Percentiles rank a stretch among this genome's conserved stretches.
phyloP scores from a whole-genome alignment of 192 early-diverging fungal species.

The Pilaira anomala region DNA sequence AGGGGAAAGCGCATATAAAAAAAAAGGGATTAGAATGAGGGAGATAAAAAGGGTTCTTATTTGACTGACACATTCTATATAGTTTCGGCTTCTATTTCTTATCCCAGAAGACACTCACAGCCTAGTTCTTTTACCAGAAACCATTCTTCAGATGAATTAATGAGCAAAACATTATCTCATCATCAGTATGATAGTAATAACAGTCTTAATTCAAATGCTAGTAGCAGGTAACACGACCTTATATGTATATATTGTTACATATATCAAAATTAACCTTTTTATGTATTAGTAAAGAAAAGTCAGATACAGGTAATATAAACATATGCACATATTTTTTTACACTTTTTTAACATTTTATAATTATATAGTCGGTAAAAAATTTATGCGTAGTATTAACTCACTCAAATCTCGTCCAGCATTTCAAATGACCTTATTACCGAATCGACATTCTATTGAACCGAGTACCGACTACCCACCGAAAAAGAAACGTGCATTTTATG shows the following conservation, averaged over 20 bases:
- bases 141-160: neutral
- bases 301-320: neutral
- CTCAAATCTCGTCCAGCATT: constrained; percentile 9
- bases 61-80: neutral
- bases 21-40: too few species aligned
- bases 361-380: constrained; percentile 3
- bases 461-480: constrained; percentile 4
- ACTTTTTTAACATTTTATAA: too few species aligned
- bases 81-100: neutral
- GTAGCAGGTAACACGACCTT: neutral
- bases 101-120: neutral
- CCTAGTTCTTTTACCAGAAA: neutral
- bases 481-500: neutral
- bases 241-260: neutral
- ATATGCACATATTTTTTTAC: neutral
- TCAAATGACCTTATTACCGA: constrained; percentile 12
- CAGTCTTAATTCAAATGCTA: neutral
- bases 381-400: constrained; percentile 3
- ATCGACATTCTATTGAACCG: constrained; percentile 5
- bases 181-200: neutral
- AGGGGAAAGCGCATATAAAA: too few species aligned
- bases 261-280: neutral
- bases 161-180: neutral
- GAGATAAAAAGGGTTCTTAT: neutral
- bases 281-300: neutral